Evolutionary conservation across 2,329 filamentous ascomycete genomes (phyloP).

Genomic region (Coleophoma eucalyptorum): DNA sequence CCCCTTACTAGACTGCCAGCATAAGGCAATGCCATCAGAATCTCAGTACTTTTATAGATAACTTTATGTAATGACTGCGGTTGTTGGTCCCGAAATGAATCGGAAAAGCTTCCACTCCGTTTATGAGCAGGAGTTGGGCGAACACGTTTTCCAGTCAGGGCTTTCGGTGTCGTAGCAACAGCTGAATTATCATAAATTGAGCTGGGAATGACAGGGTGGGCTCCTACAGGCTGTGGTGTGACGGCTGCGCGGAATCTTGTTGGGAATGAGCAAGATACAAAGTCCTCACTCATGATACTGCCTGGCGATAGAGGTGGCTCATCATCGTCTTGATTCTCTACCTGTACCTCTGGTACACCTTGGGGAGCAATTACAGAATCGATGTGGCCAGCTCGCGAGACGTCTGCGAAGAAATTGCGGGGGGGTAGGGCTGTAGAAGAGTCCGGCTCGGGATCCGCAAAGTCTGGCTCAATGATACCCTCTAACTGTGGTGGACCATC

Average conservation of each 20-base stretch:
- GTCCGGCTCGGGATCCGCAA: constrained; percentile 16
- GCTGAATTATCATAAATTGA: constrained; percentile 42
- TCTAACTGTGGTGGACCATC: constrained; percentile 43
- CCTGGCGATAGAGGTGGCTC: constrained; percentile 45
- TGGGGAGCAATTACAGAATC: constrained; percentile 40
- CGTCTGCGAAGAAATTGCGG: constrained; percentile 42
- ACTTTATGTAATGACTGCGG: constrained; percentile 40
- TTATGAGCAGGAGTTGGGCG: constrained; percentile 64
- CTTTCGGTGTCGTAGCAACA: constrained; percentile 54
- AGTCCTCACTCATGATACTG: constrained; percentile 56
- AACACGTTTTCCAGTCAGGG: constrained; percentile 54
- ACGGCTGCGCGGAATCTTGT: constrained; percentile 42
- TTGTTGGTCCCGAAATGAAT: constrained; percentile 72
- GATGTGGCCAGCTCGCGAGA: constrained; percentile 41
- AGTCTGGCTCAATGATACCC: constrained; percentile 31
- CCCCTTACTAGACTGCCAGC: constrained; percentile 85
- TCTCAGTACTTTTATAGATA: constrained; percentile 49
- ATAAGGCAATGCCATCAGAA: constrained; percentile 62
- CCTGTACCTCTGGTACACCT: constrained; percentile 2
- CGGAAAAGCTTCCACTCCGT: constrained; percentile 81
- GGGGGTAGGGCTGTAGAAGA: constrained; percentile 14
- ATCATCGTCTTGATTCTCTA: background rate
- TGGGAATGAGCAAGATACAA: constrained; percentile 62
- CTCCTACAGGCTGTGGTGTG: constrained; percentile 39
- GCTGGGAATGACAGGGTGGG: constrained; percentile 53